Evolutionary conservation across 768 basidiomycete species (phyloP).

Genomic region (Piloderma croceum): DNA sequence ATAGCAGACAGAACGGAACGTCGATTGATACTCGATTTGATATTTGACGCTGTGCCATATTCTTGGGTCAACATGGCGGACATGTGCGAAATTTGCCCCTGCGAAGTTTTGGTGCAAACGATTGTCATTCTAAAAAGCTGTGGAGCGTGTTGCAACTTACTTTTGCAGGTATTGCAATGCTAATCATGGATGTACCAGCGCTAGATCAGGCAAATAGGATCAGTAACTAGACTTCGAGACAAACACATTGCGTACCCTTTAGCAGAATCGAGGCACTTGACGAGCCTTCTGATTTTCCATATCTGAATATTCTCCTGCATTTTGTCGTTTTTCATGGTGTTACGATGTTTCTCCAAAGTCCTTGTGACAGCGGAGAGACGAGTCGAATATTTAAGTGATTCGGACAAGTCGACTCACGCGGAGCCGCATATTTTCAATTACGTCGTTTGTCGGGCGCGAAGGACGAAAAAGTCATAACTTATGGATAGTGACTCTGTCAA

Average conservation of each 20-base stretch:
- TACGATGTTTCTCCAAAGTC: too few species aligned
- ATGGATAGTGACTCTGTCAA: too few species aligned
- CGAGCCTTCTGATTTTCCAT: slow-evolving; percentile 99
- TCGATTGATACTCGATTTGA: slow-evolving; percentile 97
- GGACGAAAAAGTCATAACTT: too few species aligned
- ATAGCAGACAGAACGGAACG: slow-evolving; percentile 98
- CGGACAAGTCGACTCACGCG: too few species aligned
- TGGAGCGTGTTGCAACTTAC: slow-evolving; percentile 34
- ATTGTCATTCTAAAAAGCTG: too few species aligned
- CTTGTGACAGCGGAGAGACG: too few species aligned
- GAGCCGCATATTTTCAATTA: too few species aligned
- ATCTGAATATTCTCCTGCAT: slow-evolving; percentile 96
- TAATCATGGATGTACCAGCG: slow-evolving; percentile 98
- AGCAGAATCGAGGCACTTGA: slow-evolving; percentile 93
- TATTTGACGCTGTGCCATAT: slow-evolving; percentile 98
- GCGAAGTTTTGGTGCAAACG: background rate
- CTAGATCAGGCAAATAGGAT: slow-evolving; percentile 35
- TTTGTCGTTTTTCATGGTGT: slow-evolving; percentile 75
- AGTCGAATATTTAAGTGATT: too few species aligned
- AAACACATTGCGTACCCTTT: slow-evolving; percentile 60
- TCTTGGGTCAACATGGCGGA: slow-evolving; percentile 97
- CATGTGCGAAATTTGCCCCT: slow-evolving; percentile 93
- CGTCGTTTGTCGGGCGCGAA: too few species aligned
- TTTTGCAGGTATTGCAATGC: slow-evolving; percentile 93
- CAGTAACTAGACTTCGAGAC: slow-evolving; percentile 7